Base-by-base conservation (phyloP, 495 filamentous ascomycete genomes). In the Choiromyces venosus region DNA sequence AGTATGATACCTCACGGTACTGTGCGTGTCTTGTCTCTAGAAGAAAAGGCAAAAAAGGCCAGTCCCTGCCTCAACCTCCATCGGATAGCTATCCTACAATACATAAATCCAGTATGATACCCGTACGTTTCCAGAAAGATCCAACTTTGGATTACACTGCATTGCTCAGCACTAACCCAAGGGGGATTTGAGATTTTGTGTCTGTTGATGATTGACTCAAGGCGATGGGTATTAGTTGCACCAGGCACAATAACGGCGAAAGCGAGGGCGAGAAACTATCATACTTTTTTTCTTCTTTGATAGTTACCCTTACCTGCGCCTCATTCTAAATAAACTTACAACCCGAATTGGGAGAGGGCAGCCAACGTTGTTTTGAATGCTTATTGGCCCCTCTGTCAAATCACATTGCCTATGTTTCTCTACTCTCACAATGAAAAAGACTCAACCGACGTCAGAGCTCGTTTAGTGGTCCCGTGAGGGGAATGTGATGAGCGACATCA, bases 381-480 rank as follows among this genome's bases (percentile, higher is more conserved):
- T 29, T 61, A 61, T 33, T 61, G 52, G 25, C 25, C 52, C 25
- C 52, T 33, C 25, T 33, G 9, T 14, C 10, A 14, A 61, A 10
- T 12, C 52, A n/a, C 25, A 33, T 61, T 61, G 52, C 25, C 12
- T 33, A 25, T 33, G 25, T 61, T 29, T 61, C 52, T 61, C 46
- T 56, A 3, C 46, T 29, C 46, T 10, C 25, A 61, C 25, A 12
- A 14, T 61, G 52, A 61, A 61, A 61, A 61, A 61, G 52, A 12
- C 52, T 61, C 52, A 61, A 61, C 52, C 52, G 52, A 61, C 52
- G 52, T 61, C 52, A 61, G 52, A 18, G 12, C 52, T 61, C 52
- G 52, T 61, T 18, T 61, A 33, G 14, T n/a, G 46, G 12, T 33
- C 52, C 10, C 52, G 33, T 33, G 25, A 29, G 25, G 5, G 52